These are phyloP conservation scores for Phytophthora colocasiae DNA, from an alignment of 352 stramenopile genomes.

Conservation along the genomic window DNA sequence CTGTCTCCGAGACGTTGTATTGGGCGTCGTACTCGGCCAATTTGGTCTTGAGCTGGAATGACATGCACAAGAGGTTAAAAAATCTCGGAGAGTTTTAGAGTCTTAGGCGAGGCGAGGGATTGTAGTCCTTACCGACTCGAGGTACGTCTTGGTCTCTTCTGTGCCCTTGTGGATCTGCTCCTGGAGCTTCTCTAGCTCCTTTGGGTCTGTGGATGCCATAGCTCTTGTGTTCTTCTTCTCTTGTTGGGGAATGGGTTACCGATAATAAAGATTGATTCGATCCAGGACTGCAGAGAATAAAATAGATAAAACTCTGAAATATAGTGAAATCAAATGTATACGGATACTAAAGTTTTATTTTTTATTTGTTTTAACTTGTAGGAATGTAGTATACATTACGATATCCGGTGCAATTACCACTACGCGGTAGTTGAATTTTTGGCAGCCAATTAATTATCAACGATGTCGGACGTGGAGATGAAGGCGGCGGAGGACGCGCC, in stretches of 20 bases:
- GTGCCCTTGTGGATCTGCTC: conserved; percentile 72
- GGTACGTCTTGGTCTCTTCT: conserved; percentile 81
- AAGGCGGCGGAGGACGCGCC: conserved; percentile 61
- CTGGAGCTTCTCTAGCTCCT: conserved; percentile 71
- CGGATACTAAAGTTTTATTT: not conserved
- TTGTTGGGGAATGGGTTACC: conserved; percentile 7
- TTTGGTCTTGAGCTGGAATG: conserved; percentile 51
- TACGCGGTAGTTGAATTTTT: too few relatives aligned
- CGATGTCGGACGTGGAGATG: conserved; percentile 74
- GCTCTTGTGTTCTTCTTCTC: not conserved
- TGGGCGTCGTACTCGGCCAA: conserved; percentile 72
- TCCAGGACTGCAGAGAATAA: too few relatives aligned
- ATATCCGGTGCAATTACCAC: too few relatives aligned
- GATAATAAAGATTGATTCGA: too few relatives aligned
- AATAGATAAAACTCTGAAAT: conserved; percentile 1
- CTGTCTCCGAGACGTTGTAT: conserved; percentile 78
- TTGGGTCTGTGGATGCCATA: conserved; percentile 32
- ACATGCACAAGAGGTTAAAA: not conserved
- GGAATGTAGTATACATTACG: too few relatives aligned
- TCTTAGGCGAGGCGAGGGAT: too few relatives aligned
- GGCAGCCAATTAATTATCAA: not conserved
- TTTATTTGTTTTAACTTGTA: too few relatives aligned
- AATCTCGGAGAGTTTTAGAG: too few relatives aligned
- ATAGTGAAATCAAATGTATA: not conserved
- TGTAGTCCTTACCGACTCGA: conserved; percentile 42